Evolutionary conservation across 108 stramenopile species (phyloP).

Genomic region (Skeletonema potamos): DNA sequence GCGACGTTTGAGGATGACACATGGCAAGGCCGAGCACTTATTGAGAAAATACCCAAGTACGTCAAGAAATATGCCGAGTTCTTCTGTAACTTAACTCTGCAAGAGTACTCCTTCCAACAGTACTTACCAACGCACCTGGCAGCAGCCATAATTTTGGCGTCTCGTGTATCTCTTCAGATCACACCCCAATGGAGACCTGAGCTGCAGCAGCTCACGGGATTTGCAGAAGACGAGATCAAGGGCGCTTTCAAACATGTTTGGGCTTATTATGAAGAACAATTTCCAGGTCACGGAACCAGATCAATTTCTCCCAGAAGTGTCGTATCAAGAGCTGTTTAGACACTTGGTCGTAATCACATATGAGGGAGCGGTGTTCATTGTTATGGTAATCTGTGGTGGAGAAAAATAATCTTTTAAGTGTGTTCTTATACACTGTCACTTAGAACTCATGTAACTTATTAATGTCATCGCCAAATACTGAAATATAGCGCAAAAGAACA

Average conservation of each 20-base stretch:
- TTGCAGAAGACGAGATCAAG: constrained; percentile 68
- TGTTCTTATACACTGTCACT: not conserved
- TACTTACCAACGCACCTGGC: constrained; percentile 84
- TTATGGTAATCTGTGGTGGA: not conserved
- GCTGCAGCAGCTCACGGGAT: constrained; percentile 73
- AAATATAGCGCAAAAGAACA: no score
- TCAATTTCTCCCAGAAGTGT: constrained; percentile 86
- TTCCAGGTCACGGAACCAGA: constrained; percentile 83
- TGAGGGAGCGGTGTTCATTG: not conserved
- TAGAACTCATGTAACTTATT: not conserved
- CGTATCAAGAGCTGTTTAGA: not conserved
- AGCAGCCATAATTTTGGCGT: constrained; percentile 82
- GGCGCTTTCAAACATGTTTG: constrained; percentile 83
- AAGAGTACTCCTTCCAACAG: constrained; percentile 90
- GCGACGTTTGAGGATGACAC: constrained; percentile 73
- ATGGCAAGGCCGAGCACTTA: constrained; percentile 82
- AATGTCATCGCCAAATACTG: not conserved
- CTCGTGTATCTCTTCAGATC: constrained; percentile 77
- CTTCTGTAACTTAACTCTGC: constrained; percentile 92
- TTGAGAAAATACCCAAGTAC: constrained; percentile 91
- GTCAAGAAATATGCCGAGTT: constrained; percentile 94
- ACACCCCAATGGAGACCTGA: constrained; percentile 83
- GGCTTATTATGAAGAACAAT: constrained; percentile 89
- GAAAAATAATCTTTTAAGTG: constrained; percentile 4
- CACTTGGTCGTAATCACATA: not conserved